Evolutionary conservation across 2,329 filamentous ascomycete genomes (phyloP).

Genomic region (Delphinella strobiligena): DNA sequence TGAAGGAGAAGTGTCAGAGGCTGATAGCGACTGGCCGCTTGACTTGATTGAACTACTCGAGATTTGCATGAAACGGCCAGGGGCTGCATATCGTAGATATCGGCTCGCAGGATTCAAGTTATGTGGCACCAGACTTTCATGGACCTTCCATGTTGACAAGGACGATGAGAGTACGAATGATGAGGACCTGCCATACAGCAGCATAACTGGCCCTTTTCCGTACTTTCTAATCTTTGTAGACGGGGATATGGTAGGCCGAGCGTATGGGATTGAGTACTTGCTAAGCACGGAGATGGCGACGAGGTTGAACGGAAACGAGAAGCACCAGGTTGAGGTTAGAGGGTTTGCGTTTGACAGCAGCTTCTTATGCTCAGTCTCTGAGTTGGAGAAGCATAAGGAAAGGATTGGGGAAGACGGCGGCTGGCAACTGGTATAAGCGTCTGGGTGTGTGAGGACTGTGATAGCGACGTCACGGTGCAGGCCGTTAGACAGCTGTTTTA

Average conservation of each 20-base stretch:
- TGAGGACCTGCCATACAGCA: constrained; percentile 18
- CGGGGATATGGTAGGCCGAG: constrained; percentile 15
- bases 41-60: constrained; percentile 5
- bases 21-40: neutral
- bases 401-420: neutral
- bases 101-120: no score
- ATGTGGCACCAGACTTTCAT: no score
- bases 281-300: neutral
- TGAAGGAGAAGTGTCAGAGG: neutral
- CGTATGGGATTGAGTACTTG: constrained; percentile 19
- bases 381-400: neutral
- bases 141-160: neutral
- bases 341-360: constrained; percentile 21
- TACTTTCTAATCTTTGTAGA: constrained; percentile 19
- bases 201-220: constrained; percentile 22
- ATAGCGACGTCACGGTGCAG: no score
- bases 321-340: constrained; percentile 11
- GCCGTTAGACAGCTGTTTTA: no score
- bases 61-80: constrained; percentile 7
- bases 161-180: neutral
- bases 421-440: constrained; percentile 6
- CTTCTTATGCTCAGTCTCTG: constrained; percentile 1
- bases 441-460: no score
- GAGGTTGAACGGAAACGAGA: no score
- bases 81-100: no score